Evolutionary conservation across 768 basidiomycete genomes (phyloP), one percentile per base, ranked within the genome.

Genomic region (Psilocybe cyanescens): DNA sequence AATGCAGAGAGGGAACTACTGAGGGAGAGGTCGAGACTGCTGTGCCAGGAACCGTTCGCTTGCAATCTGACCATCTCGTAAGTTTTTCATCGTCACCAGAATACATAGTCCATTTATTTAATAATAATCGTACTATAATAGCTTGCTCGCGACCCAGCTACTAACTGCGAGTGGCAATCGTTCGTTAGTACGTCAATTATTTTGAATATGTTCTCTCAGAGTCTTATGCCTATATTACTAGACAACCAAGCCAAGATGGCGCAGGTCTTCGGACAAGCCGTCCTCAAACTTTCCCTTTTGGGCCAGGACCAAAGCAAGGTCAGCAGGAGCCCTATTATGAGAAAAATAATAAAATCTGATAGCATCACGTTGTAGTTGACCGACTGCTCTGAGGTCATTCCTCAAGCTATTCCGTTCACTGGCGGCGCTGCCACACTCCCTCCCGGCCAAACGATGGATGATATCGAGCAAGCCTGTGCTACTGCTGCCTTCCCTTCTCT

Each of bases 351-450:
- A 7, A 11, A 7, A 35, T 35, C 33, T 35, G 33, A 35, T 11
- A 35, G 7, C 19, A 28, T 17, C 16, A 31, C 12, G 14, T 16
- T 45, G 8, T 33, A 70, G 8, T 52, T 82, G 58, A 69, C 77
- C 33, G 81, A 82, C 68, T 82, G 81, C 67, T 78, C 76, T 3
- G 79, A 81, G 39, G 76, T 81, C 53, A 79, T 82, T 37, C 79
- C 80, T 9, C 74, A 19, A 28, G 59, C 62, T 24, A 62, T 59
- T 12, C 58, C 61, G 8, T 61, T 65, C 55, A 55, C 58, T 3
- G 37, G 55, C 24, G 62, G 57, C 24, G 31, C 59, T 24, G 56
- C 68, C 7, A 57, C 63, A n/a, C 55, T 67, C 47, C 66, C 66
- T 9, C 62, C 66, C 9, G 64, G 64, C 14, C 61, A 59, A 39